Percentiles rank a stretch among this genome's conserved stretches.
Evolutionary conservation across 768 basidiomycete genomes (phyloP).

Genomic region (Lactarius vividus): DNA sequence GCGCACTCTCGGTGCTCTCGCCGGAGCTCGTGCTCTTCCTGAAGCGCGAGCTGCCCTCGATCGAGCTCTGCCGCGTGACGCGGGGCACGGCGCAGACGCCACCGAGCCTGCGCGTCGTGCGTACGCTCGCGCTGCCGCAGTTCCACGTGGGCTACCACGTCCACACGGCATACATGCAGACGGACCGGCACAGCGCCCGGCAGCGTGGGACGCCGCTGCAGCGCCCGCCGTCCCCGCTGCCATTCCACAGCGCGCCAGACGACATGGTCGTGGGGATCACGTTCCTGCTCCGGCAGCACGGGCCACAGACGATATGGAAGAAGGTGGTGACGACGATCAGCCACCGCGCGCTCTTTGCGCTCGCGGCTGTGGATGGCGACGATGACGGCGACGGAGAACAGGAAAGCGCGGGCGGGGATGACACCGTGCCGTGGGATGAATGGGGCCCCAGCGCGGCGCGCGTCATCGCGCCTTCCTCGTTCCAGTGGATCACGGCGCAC

Average conservation of each 20-base stretch:
- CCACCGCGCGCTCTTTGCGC: slow-evolving; percentile 11
- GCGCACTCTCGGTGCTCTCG: slow-evolving; percentile 19
- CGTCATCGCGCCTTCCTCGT: slow-evolving; percentile 10
- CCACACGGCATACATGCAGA: slow-evolving; percentile 23
- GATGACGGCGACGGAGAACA: neutral
- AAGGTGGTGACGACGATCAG: slow-evolving; percentile 20
- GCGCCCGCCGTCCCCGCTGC: neutral
- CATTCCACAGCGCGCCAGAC: slow-evolving; percentile 22
- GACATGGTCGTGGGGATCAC: slow-evolving; percentile 23
- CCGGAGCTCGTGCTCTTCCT: slow-evolving; percentile 17
- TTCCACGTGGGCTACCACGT: slow-evolving; percentile 11
- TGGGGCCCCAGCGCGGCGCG: slow-evolving; percentile 16
- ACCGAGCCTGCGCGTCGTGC: neutral
- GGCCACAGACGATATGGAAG: neutral
- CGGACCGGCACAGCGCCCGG: slow-evolving; percentile 7
- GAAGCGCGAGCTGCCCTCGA: slow-evolving; percentile 2
- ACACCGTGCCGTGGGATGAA: slow-evolving; percentile 7
- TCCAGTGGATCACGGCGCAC: slow-evolving; percentile 24
- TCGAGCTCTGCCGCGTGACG: slow-evolving; percentile 19
- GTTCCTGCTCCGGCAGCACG: slow-evolving; percentile 16
- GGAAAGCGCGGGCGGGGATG: neutral
- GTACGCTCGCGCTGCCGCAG: slow-evolving; percentile 15
- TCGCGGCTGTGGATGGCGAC: neutral
- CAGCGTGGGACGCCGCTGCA: neutral
- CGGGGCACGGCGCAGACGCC: neutral